These are phyloP conservation scores for Candida maris DNA, from an alignment of 805 yeast species.

Conservation along the genomic window DNA sequence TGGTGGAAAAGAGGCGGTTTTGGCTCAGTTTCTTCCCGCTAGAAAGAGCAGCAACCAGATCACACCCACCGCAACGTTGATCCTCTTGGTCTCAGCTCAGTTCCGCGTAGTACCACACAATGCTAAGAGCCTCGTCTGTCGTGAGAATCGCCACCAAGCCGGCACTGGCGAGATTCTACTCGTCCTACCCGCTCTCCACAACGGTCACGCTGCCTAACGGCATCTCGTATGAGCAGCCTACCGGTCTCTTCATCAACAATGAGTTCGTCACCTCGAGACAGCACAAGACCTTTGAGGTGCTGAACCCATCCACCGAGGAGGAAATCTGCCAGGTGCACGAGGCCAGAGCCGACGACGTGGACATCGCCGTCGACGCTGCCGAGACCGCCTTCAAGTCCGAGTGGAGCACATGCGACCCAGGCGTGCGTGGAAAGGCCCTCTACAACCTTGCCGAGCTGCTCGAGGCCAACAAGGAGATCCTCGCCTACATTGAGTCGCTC, in stretches of 20 bases:
- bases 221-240: constrained; percentile 51
- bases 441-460: constrained; percentile 64
- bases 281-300: constrained; percentile 49
- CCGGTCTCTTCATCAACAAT: constrained; percentile 57
- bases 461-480: constrained; percentile 58
- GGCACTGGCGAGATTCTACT: constrained; percentile 20
- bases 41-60: too few relatives aligned
- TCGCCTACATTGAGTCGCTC: constrained; percentile 66
- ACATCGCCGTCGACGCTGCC: constrained; percentile 66
- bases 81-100: too few relatives aligned
- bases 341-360: constrained; percentile 61
- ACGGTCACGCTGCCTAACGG: constrained; percentile 68
- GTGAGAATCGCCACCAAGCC: constrained; percentile 14
- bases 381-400: constrained; percentile 50
- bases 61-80: too few relatives aligned
- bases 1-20: too few relatives aligned
- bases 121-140: constrained; percentile 19
- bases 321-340: constrained; percentile 48
- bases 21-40: too few relatives aligned
- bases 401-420: constrained; percentile 62
- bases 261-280: constrained; percentile 49
- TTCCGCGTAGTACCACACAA: too few relatives aligned
- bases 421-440: constrained; percentile 49
- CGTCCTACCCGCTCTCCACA: constrained; percentile 33
- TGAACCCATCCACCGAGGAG: constrained; percentile 52